phyloP scores from a whole-genome alignment of 2,329 filamentous ascomycete genomes.

The Cercospora sojina region DNA sequence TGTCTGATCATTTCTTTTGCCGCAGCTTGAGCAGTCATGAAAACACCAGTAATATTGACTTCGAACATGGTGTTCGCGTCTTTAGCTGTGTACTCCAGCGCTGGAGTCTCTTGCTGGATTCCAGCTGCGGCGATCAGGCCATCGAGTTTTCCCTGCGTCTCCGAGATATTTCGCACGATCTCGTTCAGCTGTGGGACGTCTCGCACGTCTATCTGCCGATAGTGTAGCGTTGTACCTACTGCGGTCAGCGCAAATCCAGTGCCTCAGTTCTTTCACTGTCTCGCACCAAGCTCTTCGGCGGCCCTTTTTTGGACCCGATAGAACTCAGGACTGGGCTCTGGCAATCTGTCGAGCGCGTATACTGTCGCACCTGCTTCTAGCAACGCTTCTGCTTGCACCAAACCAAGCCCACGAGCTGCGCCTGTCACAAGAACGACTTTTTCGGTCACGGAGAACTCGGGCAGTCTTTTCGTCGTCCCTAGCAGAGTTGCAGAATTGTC shows the following conservation, averaged over 20 bases:
- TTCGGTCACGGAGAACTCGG: slow-evolving; percentile 69
- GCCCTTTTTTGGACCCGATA: slow-evolving; percentile 63
- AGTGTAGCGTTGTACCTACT: slow-evolving; percentile 60
- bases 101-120: slow-evolving; percentile 79
- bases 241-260: background rate
- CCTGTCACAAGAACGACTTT: slow-evolving; percentile 21
- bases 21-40: slow-evolving; percentile 64
- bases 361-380: slow-evolving; percentile 73
- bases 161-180: slow-evolving; percentile 67
- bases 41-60: slow-evolving; percentile 56
- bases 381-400: slow-evolving; percentile 70
- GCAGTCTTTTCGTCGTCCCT: slow-evolving; percentile 50
- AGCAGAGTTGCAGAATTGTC: slow-evolving; percentile 34
- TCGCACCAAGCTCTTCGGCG: slow-evolving; percentile 57
- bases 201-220: slow-evolving; percentile 77
- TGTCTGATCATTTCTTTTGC: slow-evolving; percentile 64
- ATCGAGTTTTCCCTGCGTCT: slow-evolving; percentile 70
- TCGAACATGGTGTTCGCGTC: slow-evolving; percentile 64
- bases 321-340: slow-evolving; percentile 62
- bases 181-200: slow-evolving; percentile 66
- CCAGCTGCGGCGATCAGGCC: slow-evolving; percentile 73
- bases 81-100: slow-evolving; percentile 70
- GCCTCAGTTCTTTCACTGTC: background rate
- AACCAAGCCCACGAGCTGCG: slow-evolving; percentile 63
- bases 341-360: slow-evolving; percentile 64